Percentiles rank a stretch among this genome's conserved stretches.
These are phyloP conservation scores for Castanospermum australe DNA, from an alignment of 306 rosid species.

Conservation along the genomic window DNA sequence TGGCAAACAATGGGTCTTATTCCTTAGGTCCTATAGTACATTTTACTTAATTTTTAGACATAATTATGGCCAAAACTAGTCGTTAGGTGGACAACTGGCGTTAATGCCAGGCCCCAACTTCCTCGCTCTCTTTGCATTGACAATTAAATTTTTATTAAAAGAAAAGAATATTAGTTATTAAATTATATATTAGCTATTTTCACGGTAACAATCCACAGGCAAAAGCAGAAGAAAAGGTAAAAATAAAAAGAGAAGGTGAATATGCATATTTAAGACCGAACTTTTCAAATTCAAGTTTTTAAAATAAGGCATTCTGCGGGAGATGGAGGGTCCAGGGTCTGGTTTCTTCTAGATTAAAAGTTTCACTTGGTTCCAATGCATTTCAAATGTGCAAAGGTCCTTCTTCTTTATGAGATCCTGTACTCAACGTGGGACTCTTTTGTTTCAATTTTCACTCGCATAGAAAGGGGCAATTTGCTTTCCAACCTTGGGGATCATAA, in stretches of 20 bases:
- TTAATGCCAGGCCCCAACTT: slow-evolving; percentile 24
- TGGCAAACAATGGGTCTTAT: slow-evolving; percentile 33
- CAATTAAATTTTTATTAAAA: not conserved
- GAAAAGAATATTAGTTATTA: not conserved
- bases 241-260: not conserved
- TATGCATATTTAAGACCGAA: not conserved
- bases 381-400: slow-evolving; percentile 21
- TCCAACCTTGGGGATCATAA: slow-evolving; percentile 28
- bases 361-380: slow-evolving; percentile 21
- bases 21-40: slow-evolving; percentile 20
- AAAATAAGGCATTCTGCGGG: not conserved
- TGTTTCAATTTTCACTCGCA: slow-evolving; percentile 32
- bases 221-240: slow-evolving; percentile 14
- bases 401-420: slow-evolving; percentile 34
- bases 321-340: not conserved
- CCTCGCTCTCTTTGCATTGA: not conserved
- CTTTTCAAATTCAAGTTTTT: slow-evolving; percentile 7
- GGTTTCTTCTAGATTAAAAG: slow-evolving; percentile 18
- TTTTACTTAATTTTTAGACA: slow-evolving; percentile 20
- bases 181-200: not conserved
- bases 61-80: slow-evolving; percentile 21
- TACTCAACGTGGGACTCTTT: slow-evolving; percentile 24
- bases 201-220: not conserved
- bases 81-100: slow-evolving; percentile 16
- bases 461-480: slow-evolving; percentile 33